phyloP scores from a whole-genome alignment of 2,329 filamentous ascomycete species.

The Phaeosphaeriaceae sp. region DNA sequence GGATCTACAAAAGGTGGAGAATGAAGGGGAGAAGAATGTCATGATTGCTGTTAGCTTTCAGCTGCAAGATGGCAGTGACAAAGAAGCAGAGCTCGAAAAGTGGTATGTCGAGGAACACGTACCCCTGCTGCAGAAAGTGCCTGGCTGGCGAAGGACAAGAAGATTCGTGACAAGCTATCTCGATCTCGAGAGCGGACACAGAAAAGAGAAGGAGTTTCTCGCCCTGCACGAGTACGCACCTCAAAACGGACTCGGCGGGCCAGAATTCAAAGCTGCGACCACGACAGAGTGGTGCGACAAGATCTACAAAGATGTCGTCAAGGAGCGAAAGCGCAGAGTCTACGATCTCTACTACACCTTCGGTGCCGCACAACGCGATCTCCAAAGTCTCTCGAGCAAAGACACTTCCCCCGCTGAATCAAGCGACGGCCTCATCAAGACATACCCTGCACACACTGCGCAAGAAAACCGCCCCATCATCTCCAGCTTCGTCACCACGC shows the following conservation, averaged over 20 bases:
- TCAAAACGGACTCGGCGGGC: slow-evolving; percentile 70
- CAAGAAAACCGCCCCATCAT: slow-evolving; percentile 57
- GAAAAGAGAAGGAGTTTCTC: slow-evolving; percentile 61
- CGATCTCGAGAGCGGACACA: slow-evolving; percentile 44
- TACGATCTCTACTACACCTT: slow-evolving; percentile 83
- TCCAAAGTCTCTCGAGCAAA: slow-evolving; percentile 62
- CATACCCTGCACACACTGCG: slow-evolving; percentile 55
- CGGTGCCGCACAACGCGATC: slow-evolving; percentile 74
- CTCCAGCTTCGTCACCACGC: slow-evolving; percentile 71
- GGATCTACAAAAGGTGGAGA: slow-evolving; percentile 66
- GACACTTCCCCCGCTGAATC: slow-evolving; percentile 57
- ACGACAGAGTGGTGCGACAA: slow-evolving; percentile 68
- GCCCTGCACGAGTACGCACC: slow-evolving; percentile 76
- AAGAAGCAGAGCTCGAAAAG: slow-evolving; percentile 63
- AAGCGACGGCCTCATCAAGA: slow-evolving; percentile 63
- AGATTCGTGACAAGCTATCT: slow-evolving; percentile 72
- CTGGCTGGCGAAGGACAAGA: slow-evolving; percentile 79
- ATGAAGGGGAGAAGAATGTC: slow-evolving; percentile 62
- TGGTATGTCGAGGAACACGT: slow-evolving; percentile 82
- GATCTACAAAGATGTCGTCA: slow-evolving; percentile 66
- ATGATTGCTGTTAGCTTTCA: slow-evolving; percentile 68
- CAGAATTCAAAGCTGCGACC: slow-evolving; percentile 68
- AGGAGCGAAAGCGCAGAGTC: slow-evolving; percentile 62
- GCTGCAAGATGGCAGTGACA: slow-evolving; percentile 61
- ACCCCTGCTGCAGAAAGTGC: slow-evolving; percentile 72